phyloP scores from a whole-genome alignment of 2,329 filamentous ascomycete genomes.

The Botrytis cinerea region DNA sequence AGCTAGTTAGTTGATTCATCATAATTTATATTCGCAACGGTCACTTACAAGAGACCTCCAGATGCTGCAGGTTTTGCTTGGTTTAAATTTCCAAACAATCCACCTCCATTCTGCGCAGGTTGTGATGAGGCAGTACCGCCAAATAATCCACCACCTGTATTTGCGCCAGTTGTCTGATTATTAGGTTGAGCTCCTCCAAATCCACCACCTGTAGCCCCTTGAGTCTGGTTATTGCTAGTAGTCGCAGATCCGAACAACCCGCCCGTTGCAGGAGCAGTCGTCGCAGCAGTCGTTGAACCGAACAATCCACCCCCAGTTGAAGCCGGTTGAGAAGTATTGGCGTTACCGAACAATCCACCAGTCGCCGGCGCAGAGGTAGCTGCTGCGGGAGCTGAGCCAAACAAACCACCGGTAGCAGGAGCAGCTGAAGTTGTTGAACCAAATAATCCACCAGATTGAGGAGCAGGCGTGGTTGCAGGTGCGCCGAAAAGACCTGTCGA shows the following conservation, averaged over 20 bases:
- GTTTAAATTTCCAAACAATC: conserved; percentile 37
- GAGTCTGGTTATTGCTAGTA: conserved; percentile 24
- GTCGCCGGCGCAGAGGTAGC: conserved; percentile 26
- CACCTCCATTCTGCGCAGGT: conserved; percentile 35
- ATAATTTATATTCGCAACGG: neutral
- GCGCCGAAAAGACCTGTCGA: conserved; percentile 41
- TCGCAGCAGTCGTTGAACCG: conserved; percentile 30
- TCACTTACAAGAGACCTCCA: conserved; percentile 39
- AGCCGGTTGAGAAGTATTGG: conserved; percentile 28
- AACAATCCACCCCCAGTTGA: conserved; percentile 39
- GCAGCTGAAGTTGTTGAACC: conserved; percentile 28
- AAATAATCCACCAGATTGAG: conserved; percentile 36
- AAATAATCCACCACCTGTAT: conserved; percentile 38
- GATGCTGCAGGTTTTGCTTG: conserved; percentile 39
- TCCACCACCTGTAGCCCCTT: conserved; percentile 31
- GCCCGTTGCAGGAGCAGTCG: conserved; percentile 32
- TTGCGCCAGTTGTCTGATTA: conserved; percentile 32
- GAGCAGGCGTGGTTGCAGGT: conserved; percentile 31
- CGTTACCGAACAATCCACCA: conserved; percentile 40
- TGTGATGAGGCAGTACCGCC: conserved; percentile 36
- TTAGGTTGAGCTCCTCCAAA: conserved; percentile 31
- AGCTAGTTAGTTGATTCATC: conserved; percentile 12
- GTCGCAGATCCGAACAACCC: conserved; percentile 40
- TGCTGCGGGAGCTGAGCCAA: conserved; percentile 35
- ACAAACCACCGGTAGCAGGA: conserved; percentile 35